Conservation (phyloP, 768 basidiomycete species). For the Mycena galopus region DNA sequence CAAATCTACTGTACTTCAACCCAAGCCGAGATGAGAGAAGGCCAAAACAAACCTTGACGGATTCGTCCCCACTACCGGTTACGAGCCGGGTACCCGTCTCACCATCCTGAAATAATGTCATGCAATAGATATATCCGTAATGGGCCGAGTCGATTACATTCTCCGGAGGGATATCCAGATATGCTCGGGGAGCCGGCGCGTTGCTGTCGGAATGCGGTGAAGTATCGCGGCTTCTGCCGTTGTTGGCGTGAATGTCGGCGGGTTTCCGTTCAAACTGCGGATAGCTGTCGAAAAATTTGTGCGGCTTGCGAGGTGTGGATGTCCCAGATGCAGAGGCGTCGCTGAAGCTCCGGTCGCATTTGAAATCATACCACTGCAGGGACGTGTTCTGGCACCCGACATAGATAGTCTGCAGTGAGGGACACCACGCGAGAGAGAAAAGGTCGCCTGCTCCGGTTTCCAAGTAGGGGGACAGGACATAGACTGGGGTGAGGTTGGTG, state of each 20-base stretch:
- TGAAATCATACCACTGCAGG: slow-evolving; percentile 88
- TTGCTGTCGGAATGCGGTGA: slow-evolving; percentile 46
- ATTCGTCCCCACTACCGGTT: slow-evolving; percentile 93
- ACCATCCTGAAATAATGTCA: slow-evolving; percentile 57
- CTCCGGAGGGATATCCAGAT: slow-evolving; percentile 69
- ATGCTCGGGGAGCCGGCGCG: slow-evolving; percentile 49
- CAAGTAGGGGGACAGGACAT: slow-evolving; percentile 81
- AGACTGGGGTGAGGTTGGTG: slow-evolving; percentile 71
- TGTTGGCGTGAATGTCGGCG: slow-evolving; percentile 78
- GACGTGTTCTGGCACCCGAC: slow-evolving; percentile 95
- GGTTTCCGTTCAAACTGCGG: slow-evolving; percentile 77
- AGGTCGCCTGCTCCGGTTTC: slow-evolving; percentile 90
- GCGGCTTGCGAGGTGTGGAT: slow-evolving; percentile 60
- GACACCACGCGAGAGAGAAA: slow-evolving; percentile 87
- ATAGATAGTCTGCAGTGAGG: slow-evolving; percentile 76
- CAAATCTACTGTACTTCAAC: slow-evolving; percentile 65
- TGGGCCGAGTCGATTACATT: slow-evolving; percentile 92
- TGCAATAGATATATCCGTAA: slow-evolving; percentile 94
- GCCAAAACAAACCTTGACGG: slow-evolving; percentile 74
- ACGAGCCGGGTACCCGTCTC: slow-evolving; percentile 63
- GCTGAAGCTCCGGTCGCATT: slow-evolving; percentile 33
- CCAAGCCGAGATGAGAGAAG: not conserved
- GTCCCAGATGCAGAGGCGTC: slow-evolving; percentile 47
- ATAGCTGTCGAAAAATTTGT: slow-evolving; percentile 95
- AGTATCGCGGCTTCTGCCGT: slow-evolving; percentile 52